These are phyloP conservation scores for Penicillium alfredii DNA, from an alignment of 495 filamentous ascomycete species.

Conservation along the genomic window DNA sequence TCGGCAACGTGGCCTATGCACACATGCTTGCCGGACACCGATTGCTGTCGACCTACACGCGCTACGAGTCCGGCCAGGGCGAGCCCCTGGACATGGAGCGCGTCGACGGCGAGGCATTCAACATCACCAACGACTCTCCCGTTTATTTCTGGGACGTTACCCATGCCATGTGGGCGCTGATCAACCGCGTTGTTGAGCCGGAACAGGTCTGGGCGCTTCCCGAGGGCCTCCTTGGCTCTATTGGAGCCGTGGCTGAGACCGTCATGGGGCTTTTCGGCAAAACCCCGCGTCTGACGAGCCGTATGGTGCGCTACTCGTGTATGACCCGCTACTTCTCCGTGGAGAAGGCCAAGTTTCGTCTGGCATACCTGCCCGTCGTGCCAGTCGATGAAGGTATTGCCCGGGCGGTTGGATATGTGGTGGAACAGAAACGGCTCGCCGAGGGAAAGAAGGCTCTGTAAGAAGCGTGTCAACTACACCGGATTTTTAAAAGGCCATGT, in stretches of 20 bases:
- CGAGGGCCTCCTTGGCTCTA: conserved; percentile 52
- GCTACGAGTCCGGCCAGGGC: conserved; percentile 47
- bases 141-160: conserved; percentile 96
- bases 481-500: background rate
- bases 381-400: conserved; percentile 67
- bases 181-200: conserved; percentile 57
- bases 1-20: conserved; percentile 47
- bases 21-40: conserved; percentile 54
- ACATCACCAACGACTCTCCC: conserved; percentile 88
- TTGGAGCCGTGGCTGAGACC: conserved; percentile 67
- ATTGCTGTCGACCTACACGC: conserved; percentile 54
- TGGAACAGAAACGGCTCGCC: conserved; percentile 42
- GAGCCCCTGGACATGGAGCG: conserved; percentile 65
- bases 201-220: conserved; percentile 64
- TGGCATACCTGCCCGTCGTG: conserved; percentile 73
- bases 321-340: conserved; percentile 85
- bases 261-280: conserved; percentile 62
- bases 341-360: conserved; percentile 70
- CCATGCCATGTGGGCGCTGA: conserved; percentile 70
- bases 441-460: conserved; percentile 43
- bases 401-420: conserved; percentile 59
- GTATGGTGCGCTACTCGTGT: conserved; percentile 66
- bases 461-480: conserved; percentile 2
- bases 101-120: conserved; percentile 91
- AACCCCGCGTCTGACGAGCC: conserved; percentile 67